phyloP scores from a whole-genome alignment of 2,329 filamentous ascomycete species.

The Talaromyces marneffei region DNA sequence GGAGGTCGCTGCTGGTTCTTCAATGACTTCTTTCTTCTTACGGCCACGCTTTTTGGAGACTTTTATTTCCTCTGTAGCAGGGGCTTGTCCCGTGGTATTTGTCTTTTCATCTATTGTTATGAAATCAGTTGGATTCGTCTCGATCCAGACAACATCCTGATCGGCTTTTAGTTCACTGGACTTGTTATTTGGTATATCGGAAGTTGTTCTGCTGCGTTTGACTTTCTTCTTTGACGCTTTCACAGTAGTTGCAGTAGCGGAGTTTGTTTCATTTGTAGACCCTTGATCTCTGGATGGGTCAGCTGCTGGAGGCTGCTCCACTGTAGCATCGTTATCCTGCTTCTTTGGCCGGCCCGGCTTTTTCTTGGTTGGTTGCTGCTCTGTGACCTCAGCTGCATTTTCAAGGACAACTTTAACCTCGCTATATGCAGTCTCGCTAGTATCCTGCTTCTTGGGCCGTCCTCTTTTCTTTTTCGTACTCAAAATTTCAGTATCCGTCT shows the following conservation, averaged over 20 bases:
- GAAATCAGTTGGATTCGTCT: constrained; percentile 22
- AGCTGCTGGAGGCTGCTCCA: not conserved
- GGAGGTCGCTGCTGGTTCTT: not conserved
- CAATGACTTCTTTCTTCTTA: constrained; percentile 30
- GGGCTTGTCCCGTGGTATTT: constrained; percentile 7
- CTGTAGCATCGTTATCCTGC: not conserved
- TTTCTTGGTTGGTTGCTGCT: constrained; percentile 1
- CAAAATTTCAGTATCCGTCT: constrained; percentile 16
- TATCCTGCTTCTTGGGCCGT: constrained; percentile 26
- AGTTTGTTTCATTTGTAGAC: not conserved
- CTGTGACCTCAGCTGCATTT: not conserved
- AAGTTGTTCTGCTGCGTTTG: constrained; percentile 42
- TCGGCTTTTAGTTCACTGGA: constrained; percentile 28
- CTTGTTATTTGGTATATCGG: constrained; percentile 24
- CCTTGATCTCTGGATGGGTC: not conserved
- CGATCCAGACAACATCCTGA: constrained; percentile 40
- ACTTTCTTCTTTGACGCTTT: constrained; percentile 38
- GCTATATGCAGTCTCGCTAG: not conserved
- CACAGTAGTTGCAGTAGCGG: not conserved
- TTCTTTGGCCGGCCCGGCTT: constrained; percentile 9
- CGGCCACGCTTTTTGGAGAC: constrained; percentile 40
- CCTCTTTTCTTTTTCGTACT: constrained; percentile 25
- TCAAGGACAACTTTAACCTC: not conserved
- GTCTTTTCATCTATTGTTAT: not conserved
- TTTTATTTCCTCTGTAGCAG: constrained; percentile 4